Base-by-base conservation (phyloP, 225 moss, liverwort and hornwort species). In the Polytrichum formosum region DNA sequence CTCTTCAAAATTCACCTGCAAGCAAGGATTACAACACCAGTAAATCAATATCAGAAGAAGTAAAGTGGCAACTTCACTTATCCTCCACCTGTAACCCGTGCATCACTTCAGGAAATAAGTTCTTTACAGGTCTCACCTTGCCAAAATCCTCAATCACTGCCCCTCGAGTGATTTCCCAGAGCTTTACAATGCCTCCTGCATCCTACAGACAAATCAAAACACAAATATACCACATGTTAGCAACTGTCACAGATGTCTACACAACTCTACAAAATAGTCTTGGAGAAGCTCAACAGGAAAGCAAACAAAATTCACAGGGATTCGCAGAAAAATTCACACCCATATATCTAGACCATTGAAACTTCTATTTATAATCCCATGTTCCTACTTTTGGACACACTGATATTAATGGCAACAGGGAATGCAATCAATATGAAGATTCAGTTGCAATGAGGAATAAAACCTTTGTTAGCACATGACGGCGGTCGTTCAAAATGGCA, bases 391-490 rank as follows among this genome's bases (percentile, higher is more conserved):
- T 46, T 46, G 46, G 13, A 46, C 3, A 5, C 58, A 58, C 21
- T 20, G 23, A 22, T 21, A 56, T 20, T 6, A 56, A 56, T 56
- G n/a, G 18, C 19, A 56, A 56, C 56, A 56, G 7, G 31, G 29
- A 29, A 5, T 31, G 31, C 31, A 46, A 46, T 46, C 46, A n/a
- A n/a, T 7, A 10, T 60, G 59, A n/a, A n/a, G n/a, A 61, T 28
- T 2, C 22, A 31, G 17, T 19, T 0, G 22, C 5, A 37, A 9
- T 6, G 33, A n/a, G 69, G 22, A 63, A 18, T 28, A 66, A 68
- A 75, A 97, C 96, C 93, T 97, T 90, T 0, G 93, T 97, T 6
- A 97, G 87, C 63, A 94, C 93, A 78, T 92, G 96, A 64, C 96
- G 93, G 59, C 96, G 91, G 71, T 97, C 93, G 79, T 97, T 97